Conservation (phyloP, 2,329 filamentous ascomycete species). For the Scolecobasidium constrictum region DNA sequence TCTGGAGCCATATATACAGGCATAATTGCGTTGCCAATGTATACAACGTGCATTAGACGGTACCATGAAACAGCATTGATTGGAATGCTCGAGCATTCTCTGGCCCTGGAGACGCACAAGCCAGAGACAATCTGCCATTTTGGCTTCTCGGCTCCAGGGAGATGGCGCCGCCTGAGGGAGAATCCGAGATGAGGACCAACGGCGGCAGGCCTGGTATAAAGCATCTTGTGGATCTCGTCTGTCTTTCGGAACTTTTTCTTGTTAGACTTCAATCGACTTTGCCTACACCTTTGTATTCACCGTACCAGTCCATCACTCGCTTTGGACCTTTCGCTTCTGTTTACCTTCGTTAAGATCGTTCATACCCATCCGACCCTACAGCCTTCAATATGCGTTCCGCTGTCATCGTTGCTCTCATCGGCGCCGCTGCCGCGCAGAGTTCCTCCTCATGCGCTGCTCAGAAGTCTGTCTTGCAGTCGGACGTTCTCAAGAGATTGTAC, state of each 20-base stretch:
- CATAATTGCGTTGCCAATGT: neutral
- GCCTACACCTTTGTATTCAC: conserved; percentile 8
- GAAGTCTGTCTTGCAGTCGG: conserved; percentile 20
- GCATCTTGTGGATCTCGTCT: neutral
- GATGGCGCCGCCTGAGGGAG: neutral
- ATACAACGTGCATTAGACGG: neutral
- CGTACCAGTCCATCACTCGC: conserved; percentile 16
- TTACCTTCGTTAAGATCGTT: conserved; percentile 8
- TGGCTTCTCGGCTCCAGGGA: neutral
- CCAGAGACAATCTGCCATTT: no score
- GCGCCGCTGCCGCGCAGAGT: conserved; percentile 17
- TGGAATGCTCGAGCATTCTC: no score
- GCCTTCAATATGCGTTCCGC: conserved; percentile 22
- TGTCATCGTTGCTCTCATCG: conserved; percentile 21
- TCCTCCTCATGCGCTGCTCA: conserved; percentile 26
- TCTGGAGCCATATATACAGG: no score
- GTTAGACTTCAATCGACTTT: no score
- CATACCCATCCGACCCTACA: neutral
- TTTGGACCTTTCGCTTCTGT: conserved; percentile 14
- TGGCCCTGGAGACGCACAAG: no score
- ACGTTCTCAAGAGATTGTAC: neutral
- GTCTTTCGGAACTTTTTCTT: neutral
- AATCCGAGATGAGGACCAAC: no score
- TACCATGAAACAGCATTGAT: no score
- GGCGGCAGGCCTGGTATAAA: no score